A percentile compares a stretch with the other conserved stretches of the same genome.
phyloP scores from a whole-genome alignment of 1,284 basidiomycete genomes.

The Ustilago cynodontis region DNA sequence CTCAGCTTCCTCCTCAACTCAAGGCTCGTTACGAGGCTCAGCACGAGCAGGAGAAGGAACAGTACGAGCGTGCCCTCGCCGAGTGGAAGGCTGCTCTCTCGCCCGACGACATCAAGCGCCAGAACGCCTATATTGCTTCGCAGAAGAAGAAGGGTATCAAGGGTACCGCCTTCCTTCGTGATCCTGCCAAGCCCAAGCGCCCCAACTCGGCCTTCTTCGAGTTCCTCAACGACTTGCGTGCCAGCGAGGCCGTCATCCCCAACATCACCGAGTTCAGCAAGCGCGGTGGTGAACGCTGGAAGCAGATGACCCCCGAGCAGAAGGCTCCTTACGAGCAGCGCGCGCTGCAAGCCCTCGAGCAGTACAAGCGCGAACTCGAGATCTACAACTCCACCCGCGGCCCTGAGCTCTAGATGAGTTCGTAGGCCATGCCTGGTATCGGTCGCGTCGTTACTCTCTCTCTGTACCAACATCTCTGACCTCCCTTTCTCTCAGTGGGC shows the following conservation, averaged over 20 bases:
- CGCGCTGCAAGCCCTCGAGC: conserved; percentile 46
- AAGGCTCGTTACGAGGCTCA: conserved; percentile 54
- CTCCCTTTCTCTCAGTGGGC: not conserved
- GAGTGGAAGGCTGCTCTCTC: conserved; percentile 60
- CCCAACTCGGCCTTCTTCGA: conserved; percentile 61
- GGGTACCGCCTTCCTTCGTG: conserved; percentile 53
- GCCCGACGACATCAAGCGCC: conserved; percentile 64
- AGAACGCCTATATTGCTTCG: conserved; percentile 60
- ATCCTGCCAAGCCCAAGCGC: conserved; percentile 61
- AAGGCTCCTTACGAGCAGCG: conserved; percentile 57
- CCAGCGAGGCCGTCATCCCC: conserved; percentile 35
- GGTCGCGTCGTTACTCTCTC: not conserved
- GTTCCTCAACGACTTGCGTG: conserved; percentile 59
- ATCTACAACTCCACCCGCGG: conserved; percentile 44
- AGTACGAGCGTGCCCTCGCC: conserved; percentile 58
- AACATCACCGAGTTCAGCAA: conserved; percentile 51
- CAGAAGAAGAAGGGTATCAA: conserved; percentile 62
- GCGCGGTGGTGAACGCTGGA: conserved; percentile 56
- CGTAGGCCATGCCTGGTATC: not conserved
- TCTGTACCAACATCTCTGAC: conserved; percentile 22
- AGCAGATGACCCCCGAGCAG: conserved; percentile 49
- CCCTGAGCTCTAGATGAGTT: conserved; percentile 29
- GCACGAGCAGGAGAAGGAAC: conserved; percentile 51
- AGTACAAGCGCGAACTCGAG: conserved; percentile 55
- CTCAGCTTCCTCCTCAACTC: conserved; percentile 41